phyloP scores from a whole-genome alignment of 441 rosid species.

The Adansonia rubrostipa region DNA sequence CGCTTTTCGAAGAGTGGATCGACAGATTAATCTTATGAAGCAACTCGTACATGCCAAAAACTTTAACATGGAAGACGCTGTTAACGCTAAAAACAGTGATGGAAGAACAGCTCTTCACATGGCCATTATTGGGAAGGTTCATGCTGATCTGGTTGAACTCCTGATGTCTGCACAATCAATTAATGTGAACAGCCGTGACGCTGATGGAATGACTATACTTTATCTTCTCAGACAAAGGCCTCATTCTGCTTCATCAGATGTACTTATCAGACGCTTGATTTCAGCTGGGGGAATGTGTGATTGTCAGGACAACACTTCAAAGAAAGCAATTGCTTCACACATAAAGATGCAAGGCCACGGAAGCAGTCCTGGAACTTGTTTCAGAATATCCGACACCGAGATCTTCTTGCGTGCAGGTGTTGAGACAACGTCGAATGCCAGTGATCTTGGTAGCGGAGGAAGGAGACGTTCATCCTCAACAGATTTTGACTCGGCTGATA shows the following conservation, averaged over 20 bases:
- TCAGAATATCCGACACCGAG: slow-evolving; percentile 73
- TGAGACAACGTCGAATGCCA: slow-evolving; percentile 53
- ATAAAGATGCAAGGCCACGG: slow-evolving; percentile 72
- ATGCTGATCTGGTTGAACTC: slow-evolving; percentile 73
- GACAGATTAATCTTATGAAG: slow-evolving; percentile 82
- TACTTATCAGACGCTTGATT: slow-evolving; percentile 69
- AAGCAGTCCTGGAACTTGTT: slow-evolving; percentile 86
- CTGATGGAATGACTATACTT: slow-evolving; percentile 82
- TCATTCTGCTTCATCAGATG: slow-evolving; percentile 74
- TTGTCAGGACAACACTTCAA: slow-evolving; percentile 60
- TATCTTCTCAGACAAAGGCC: slow-evolving; percentile 84
- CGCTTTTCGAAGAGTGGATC: slow-evolving; percentile 76
- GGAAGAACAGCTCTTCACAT: slow-evolving; percentile 84
- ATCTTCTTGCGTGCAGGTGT: slow-evolving; percentile 69
- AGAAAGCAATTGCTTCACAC: slow-evolving; percentile 78
- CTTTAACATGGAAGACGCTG: slow-evolving; percentile 46
- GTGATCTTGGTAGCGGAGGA: slow-evolving; percentile 44
- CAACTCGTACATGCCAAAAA: slow-evolving; percentile 47
- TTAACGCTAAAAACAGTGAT: slow-evolving; percentile 68
- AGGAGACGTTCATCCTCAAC: slow-evolving; percentile 49
- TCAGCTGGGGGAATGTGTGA: slow-evolving; percentile 88
- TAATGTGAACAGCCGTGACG: slow-evolving; percentile 65
- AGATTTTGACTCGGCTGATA: slow-evolving; percentile 47
- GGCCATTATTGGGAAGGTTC: slow-evolving; percentile 80
- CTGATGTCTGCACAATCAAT: slow-evolving; percentile 77